Conservation (phyloP, 306 rosid species). For the Rosa persica region DNA sequence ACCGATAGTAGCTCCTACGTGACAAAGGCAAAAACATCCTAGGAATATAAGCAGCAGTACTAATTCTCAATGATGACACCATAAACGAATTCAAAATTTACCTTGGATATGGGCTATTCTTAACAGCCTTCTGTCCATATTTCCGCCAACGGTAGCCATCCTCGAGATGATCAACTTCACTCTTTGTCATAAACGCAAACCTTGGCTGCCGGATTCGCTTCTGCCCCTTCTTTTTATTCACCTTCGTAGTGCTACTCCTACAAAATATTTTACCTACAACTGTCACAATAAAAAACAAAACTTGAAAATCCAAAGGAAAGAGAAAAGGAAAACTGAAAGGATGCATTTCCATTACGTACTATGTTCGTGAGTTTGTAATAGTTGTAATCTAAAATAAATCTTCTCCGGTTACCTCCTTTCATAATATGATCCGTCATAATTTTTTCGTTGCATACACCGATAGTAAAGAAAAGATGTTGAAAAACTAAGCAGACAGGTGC, state of each 20-base stretch:
- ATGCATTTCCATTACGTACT: neutral
- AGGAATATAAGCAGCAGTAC: neutral
- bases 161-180: slow-evolving; percentile 94
- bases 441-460: neutral
- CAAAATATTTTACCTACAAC: slow-evolving; percentile 43
- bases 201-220: slow-evolving; percentile 87
- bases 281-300: slow-evolving; percentile 32
- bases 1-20: slow-evolving; percentile 92
- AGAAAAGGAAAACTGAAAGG: neutral
- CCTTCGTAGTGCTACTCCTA: slow-evolving; percentile 51
- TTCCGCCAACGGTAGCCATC: slow-evolving; percentile 99
- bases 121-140: slow-evolving; percentile 98
- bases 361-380: neutral
- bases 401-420: neutral
- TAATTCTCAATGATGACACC: neutral
- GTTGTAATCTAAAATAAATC: neutral
- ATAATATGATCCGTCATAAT: no score
- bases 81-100: slow-evolving; percentile 15
- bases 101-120: slow-evolving; percentile 96
- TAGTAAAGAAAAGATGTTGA: neutral
- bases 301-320: slow-evolving; percentile 18
- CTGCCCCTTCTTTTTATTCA: slow-evolving; percentile 77
- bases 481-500: neutral
- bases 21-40: neutral
- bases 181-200: slow-evolving; percentile 93